phyloP scores from a whole-genome alignment of 2,329 filamentous ascomycete genomes.

The Verticillium nubilum region DNA sequence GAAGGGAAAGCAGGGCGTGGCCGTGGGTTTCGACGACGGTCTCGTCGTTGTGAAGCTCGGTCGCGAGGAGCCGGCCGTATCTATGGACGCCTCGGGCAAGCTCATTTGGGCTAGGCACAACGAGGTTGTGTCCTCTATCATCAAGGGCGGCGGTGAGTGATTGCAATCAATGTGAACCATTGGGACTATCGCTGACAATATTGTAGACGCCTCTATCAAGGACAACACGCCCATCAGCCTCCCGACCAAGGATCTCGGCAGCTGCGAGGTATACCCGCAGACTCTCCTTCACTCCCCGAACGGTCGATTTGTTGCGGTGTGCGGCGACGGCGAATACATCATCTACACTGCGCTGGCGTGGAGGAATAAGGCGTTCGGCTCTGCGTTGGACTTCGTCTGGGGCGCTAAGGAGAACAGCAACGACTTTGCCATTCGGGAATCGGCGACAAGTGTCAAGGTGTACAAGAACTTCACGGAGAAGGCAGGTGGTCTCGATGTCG shows the following conservation, averaged over 20 bases:
- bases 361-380: constrained; percentile 96
- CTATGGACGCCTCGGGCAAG: constrained; percentile 95
- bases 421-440: constrained; percentile 96
- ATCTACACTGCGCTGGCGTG: constrained; percentile 96
- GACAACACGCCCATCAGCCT: constrained; percentile 83
- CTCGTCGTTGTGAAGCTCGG: constrained; percentile 98
- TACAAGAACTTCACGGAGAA: constrained; percentile 98
- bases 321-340: constrained; percentile 97
- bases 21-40: constrained; percentile 95
- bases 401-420: constrained; percentile 96
- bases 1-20: constrained; percentile 87
- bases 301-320: constrained; percentile 73
- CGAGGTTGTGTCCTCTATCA: constrained; percentile 89
- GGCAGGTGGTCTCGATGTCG: constrained; percentile 80
- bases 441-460: constrained; percentile 87
- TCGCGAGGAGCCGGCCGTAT: constrained; percentile 92
- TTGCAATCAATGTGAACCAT: not conserved
- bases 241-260: constrained; percentile 89
- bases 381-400: constrained; percentile 94
- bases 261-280: constrained; percentile 94
- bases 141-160: constrained; percentile 71
- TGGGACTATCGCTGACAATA: constrained; percentile 18
- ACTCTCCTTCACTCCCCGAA: constrained; percentile 95
- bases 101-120: constrained; percentile 94
- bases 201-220: constrained; percentile 68